These are phyloP conservation scores for Striga asiatica DNA, from an alignment of 257 asterid genomes.

Conservation along the genomic window DNA sequence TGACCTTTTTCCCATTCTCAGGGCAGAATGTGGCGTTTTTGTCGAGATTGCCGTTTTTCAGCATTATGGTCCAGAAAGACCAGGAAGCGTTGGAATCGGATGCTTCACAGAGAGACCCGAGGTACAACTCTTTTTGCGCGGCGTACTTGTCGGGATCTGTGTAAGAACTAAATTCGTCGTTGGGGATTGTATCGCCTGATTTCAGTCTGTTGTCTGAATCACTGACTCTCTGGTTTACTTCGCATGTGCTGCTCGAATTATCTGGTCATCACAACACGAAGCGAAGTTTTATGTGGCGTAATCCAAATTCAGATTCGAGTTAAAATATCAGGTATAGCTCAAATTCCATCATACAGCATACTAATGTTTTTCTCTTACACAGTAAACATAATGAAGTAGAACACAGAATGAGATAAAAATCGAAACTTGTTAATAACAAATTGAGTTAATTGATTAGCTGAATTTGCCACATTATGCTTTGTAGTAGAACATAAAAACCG, in stretches of 20 bases:
- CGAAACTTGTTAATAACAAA: no score
- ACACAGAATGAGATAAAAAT: no score
- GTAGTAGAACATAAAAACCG: no score
- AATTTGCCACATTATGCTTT: no score
- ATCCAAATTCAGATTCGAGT: no score
- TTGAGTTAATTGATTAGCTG: no score
- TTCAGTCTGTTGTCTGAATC: conserved; percentile 51
- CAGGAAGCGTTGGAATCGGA: conserved; percentile 34
- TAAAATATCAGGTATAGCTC: no score
- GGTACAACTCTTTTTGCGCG: conserved; percentile 56
- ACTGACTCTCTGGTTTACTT: conserved; percentile 42
- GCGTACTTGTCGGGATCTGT: conserved; percentile 58
- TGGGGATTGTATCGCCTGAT: conserved; percentile 55
- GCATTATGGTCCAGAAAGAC: conserved; percentile 81
- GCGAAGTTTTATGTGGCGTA: no score
- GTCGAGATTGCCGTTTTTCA: conserved; percentile 76
- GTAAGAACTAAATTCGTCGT: conserved; percentile 21
- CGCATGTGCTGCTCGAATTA: conserved; percentile 26
- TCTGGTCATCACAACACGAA: no score
- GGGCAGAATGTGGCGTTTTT: conserved; percentile 66
- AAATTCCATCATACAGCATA: no score
- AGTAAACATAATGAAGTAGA: no score
- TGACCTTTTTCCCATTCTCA: conserved; percentile 64
- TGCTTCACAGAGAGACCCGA: conserved; percentile 59
- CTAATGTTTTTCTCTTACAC: no score